Evolutionary conservation across 1,284 basidiomycete species (phyloP), one percentile per base, ranked within the genome.

Genomic region (Sporisorium sorghi): DNA sequence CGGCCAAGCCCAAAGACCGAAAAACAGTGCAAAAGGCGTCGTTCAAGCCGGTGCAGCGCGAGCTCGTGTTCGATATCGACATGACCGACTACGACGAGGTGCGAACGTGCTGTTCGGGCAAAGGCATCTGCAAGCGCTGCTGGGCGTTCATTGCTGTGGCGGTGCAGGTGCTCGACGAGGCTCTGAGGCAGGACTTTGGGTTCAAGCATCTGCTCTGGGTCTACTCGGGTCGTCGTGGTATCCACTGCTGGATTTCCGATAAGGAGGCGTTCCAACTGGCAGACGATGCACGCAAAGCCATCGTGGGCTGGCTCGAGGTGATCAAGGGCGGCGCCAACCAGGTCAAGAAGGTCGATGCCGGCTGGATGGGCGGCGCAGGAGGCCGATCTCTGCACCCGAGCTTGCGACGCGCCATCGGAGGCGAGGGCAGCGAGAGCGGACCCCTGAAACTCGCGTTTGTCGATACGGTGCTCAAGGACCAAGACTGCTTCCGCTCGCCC

Each of bases 11-110:
- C 6, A 89, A 90, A 80, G 96, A 98, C 87, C 92, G 90, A 80
- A 97, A 96, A 84, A 92, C 92, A 0, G 87, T 95, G 39, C 90
- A 91, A 2, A 88, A 91, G 7, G 88, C 90, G 8, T 89, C 89
- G 2, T 91, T 98, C 80, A 88, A 89, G 51, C 94, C 96, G 0
- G 86, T 90, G 26, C 89, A 90, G 65, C 91, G 97, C 71, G 96
- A 99, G 85, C 90, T 99, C 32, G 97, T 99, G 1, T 97, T 99
- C 83, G 97, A 99, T 90, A 97, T 99, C 84, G 96, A 99, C 86
- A 97, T 99, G 95, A 97, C 96, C 17, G 96, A 99, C 86, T 99
- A 99, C 86, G 97, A 99, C 85, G 88, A 91, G 63, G 90, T 99
- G 80, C 91, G 97, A 54, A 97, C 93, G 0, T 99, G 97, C 86